Base-by-base conservation (phyloP, 2,329 filamentous ascomycete species). In the Microsporum canis region DNA sequence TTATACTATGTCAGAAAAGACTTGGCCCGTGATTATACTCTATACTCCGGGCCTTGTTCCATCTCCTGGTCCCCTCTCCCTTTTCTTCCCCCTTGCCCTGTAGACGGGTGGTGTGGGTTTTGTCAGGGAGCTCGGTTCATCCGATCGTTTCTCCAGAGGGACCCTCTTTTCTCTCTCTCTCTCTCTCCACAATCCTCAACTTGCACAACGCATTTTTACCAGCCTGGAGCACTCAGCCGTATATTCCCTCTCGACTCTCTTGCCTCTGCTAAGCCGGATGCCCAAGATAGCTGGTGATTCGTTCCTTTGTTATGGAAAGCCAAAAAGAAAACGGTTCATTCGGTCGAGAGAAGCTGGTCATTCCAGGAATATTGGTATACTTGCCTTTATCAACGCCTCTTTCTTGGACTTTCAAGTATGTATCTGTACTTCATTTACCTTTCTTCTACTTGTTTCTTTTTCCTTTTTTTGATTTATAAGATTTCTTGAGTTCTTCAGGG, bases 401-500 rank as follows among this genome's bases (percentile, higher is more conserved):
- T 27, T 53, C 12, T 8, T 10, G 29, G 31, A 31, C 31, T 36
- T 12, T 49, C 45, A 31, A 12, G 45, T 29, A 31, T 3, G 7
- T 27, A 49, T 4, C 8, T 5, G 23, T 49, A 23, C 1, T 23
- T 47, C 5, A 5, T 29, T 29, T n/a, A 31, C 27, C 31, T 33
- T n/a, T 10, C 3, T 31, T n/a, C 14, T n/a, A 23, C 23, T 36
- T 36, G 14, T 34, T 53, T 55, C n/a, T 55, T 34, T 34, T 17
- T 34, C 31, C 29, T 0, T 29, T 10, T 47, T 47, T 23, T 47
- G 4, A 23, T 17, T 47, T 47, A 23, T 31, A 49, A 29, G 23
- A 49, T 49, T 31, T 49, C 45, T 55, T 55, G 31, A 14, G n/a
- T 55, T 55, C 49, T 36, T 55, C 49, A 55, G 49, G 49, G 49